Evolutionary conservation across 2,329 filamentous ascomycete genomes (phyloP).

Genomic region (Rutstroemia sp.): DNA sequence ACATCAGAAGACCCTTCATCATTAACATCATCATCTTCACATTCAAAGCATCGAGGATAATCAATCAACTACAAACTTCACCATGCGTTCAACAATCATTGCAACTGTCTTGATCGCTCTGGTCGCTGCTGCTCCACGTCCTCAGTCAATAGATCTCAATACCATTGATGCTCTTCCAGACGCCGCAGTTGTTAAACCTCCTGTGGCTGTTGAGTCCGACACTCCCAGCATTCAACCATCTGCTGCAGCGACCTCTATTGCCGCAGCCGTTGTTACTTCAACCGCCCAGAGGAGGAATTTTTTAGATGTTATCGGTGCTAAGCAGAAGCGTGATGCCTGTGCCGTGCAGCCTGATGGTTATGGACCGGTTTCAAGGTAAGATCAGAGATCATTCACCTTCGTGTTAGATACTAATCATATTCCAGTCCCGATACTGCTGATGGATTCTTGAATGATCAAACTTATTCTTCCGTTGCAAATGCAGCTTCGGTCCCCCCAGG

Average conservation of each 20-base stretch:
- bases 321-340: neutral
- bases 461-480: neutral
- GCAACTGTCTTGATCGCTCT: conserved; percentile 18
- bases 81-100: conserved; percentile 18
- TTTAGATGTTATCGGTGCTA: neutral
- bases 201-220: conserved; percentile 15
- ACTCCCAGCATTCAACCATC: neutral
- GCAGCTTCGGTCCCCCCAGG: conserved; percentile 24
- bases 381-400: no score
- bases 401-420: neutral
- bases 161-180: conserved; percentile 29
- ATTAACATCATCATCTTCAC: neutral
- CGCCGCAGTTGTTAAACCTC: conserved; percentile 25
- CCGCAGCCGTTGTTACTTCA: neutral
- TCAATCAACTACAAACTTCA: neutral
- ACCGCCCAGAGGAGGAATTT: neutral
- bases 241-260: neutral
- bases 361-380: neutral
- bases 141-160: conserved; percentile 32
- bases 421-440: neutral
- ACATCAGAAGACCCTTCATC: neutral
- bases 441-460: neutral
- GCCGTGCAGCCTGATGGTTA: neutral
- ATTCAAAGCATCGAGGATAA: neutral
- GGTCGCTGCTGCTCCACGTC: conserved; percentile 21